Conservation (phyloP, 2,329 filamentous ascomycete species). For the Pezicula neosporulosa region DNA sequence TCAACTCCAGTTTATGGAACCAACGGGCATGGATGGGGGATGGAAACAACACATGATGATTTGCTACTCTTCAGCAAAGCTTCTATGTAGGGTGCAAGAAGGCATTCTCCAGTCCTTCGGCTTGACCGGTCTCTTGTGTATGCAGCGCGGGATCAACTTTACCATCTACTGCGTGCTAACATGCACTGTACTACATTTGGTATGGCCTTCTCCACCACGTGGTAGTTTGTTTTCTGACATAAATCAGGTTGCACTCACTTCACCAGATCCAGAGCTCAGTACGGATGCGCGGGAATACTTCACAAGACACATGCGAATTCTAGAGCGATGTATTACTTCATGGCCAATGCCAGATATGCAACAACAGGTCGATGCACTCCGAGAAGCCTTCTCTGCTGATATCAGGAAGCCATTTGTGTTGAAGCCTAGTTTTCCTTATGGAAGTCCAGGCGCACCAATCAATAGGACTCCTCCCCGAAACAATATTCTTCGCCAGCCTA, state of each 20-base stretch:
- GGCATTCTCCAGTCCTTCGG: slow-evolving; percentile 74
- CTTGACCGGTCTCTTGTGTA: slow-evolving; percentile 77
- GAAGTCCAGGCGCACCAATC: slow-evolving; percentile 54
- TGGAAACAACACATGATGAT: slow-evolving; percentile 89
- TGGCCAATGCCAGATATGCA: slow-evolving; percentile 91
- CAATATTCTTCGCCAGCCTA: slow-evolving; percentile 21
- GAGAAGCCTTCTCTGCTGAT: slow-evolving; percentile 89
- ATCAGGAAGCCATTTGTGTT: slow-evolving; percentile 81
- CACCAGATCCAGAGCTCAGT: slow-evolving; percentile 85
- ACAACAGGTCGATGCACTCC: slow-evolving; percentile 82
- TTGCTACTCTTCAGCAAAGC: slow-evolving; percentile 81
- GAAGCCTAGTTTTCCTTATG: slow-evolving; percentile 83
- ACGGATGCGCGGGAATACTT: slow-evolving; percentile 85
- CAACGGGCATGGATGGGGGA: slow-evolving; percentile 63
- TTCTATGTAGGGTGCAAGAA: slow-evolving; percentile 83
- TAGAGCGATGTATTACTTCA: slow-evolving; percentile 77
- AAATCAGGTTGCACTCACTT: slow-evolving; percentile 80
- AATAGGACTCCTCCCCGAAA: slow-evolving; percentile 20
- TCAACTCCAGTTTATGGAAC: slow-evolving; percentile 76
- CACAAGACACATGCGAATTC: slow-evolving; percentile 86
- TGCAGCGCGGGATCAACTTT: slow-evolving; percentile 93
- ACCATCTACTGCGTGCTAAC: slow-evolving; percentile 90
- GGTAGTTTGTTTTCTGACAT: slow-evolving; percentile 4
- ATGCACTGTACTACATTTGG: slow-evolving; percentile 89
- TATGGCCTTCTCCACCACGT: slow-evolving; percentile 44